Base-by-base conservation (phyloP, 2,329 filamentous ascomycete genomes). In the Mycocentrospora acerina region DNA sequence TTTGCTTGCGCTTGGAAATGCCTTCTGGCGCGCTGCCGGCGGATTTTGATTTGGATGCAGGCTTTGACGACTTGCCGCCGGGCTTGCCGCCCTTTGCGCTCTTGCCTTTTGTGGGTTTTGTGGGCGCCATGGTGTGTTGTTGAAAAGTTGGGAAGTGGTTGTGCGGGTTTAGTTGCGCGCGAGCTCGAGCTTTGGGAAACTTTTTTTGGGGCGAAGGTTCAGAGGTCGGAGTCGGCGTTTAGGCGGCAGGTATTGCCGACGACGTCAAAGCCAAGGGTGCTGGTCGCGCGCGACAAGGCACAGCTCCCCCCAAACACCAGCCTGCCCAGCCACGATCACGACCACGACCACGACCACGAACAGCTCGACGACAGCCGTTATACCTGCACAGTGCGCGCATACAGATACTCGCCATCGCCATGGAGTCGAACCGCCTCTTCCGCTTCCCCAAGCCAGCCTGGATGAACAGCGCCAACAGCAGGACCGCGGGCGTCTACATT, bases 401-500 rank as follows among this genome's bases (percentile, higher is more conserved):
- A 25, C 40, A 25, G 12, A 36, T 12, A 34, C 13, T 34, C 4
- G 2, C 33, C 11, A 14, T n/a, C 42, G 54, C 7, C 27, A 72
- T 72, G 70, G 72, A 75, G 24, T 72, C 71, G 52, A 71, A 79
- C 62, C 74, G 79, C 41, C 77, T 85, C 46, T 86, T 84, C 69
- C 81, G 81, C 57, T 85, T 83, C 64, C 76, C 79, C 29, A 81
- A 81, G 68, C 82, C 82, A 3, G 72, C 78, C 64, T 85, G 82
- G 79, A 68, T 85, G 30, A 85, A 82, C 64, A 84, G 77, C 67
- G 75, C 80, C 46, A 79, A 77, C 59, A 76, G 80, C 37, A 73
- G 82, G 48, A 83, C 77, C 35, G 75, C 78, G 52, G 83, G 82
- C 66, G 80, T 86, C 66, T 86, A 86, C 69, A 63, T 74, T 29